These are phyloP conservation scores for Tricholoma bakamatsutake DNA, from an alignment of 768 basidiomycete genomes.

Conservation along the genomic window DNA sequence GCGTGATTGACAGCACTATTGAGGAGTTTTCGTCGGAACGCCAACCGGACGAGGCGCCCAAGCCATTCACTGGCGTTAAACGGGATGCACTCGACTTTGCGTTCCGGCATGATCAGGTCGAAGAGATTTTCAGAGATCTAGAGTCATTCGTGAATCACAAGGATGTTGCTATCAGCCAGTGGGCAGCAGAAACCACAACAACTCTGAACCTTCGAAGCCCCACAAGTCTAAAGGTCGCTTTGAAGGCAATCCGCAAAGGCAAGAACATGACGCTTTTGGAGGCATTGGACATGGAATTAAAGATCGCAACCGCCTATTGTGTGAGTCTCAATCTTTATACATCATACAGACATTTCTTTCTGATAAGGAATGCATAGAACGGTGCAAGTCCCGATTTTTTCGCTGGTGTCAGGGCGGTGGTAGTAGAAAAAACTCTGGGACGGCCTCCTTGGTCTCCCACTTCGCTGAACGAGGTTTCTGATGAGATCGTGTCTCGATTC, in stretches of 20 bases:
- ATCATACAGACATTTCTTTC: constrained; percentile 8
- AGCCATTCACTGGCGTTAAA: constrained; percentile 50
- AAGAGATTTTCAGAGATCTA: constrained; percentile 61
- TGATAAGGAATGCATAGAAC: constrained; percentile 37
- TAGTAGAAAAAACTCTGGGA: constrained; percentile 36
- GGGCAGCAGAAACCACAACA: constrained; percentile 70
- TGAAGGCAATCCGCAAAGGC: constrained; percentile 74
- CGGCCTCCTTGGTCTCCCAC: constrained; percentile 71
- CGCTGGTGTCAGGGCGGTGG: constrained; percentile 72
- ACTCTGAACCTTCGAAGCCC: constrained; percentile 72
- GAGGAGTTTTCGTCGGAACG: constrained; percentile 70
- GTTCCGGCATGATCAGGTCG: constrained; percentile 68
- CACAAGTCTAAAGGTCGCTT: constrained; percentile 87
- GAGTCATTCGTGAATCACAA: constrained; percentile 32
- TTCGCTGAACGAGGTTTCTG: constrained; percentile 52
- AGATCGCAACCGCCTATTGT: constrained; percentile 84
- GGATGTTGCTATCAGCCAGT: constrained; percentile 47
- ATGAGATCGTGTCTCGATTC: constrained; percentile 56
- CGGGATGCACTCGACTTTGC: constrained; percentile 78
- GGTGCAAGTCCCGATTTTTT: constrained; percentile 79
- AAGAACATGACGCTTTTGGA: constrained; percentile 53
- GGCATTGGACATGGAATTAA: constrained; percentile 78
- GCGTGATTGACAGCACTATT: constrained; percentile 49
- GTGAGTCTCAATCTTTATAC: constrained; percentile 43
- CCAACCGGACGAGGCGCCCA: constrained; percentile 46